These are phyloP conservation scores for Saccharomyces hybrid DNA, from an alignment of 1,139 yeast species.

Conservation along the genomic window DNA sequence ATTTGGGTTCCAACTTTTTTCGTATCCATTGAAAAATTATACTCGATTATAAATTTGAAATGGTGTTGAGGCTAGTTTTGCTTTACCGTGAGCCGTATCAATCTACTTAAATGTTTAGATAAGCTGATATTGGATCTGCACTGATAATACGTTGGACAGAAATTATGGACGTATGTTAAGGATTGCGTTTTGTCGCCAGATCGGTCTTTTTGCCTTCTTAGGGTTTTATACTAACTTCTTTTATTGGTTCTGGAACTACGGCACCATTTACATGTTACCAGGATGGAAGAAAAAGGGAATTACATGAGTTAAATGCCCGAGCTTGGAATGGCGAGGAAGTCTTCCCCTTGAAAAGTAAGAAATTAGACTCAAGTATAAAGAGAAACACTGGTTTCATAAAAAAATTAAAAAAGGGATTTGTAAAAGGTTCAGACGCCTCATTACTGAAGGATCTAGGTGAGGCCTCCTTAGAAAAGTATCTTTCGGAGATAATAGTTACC, in stretches of 20 bases:
- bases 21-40: neutral
- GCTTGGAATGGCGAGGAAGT: slow-evolving; percentile 49
- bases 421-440: slow-evolving; percentile 39
- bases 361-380: slow-evolving; percentile 71
- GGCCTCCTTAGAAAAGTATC: slow-evolving; percentile 65
- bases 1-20: neutral
- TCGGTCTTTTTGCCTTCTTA: neutral
- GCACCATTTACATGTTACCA: slow-evolving; percentile 4
- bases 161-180: slow-evolving; percentile 12
- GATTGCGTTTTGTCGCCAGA: neutral
- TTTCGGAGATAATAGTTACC: slow-evolving; percentile 61
- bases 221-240: neutral
- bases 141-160: neutral
- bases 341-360: slow-evolving; percentile 27
- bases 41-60: neutral
- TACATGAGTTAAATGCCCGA: slow-evolving; percentile 38
- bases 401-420: slow-evolving; percentile 53
- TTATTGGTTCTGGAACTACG: neutral
- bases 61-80: neutral
- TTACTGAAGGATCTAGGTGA: slow-evolving; percentile 56
- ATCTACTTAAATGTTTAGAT: neutral
- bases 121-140: neutral
- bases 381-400: slow-evolving; percentile 78
- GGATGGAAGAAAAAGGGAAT: slow-evolving; percentile 34
- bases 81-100: neutral